Conservation (phyloP, 352 stramenopile genomes). For the Phytophthora citricola region DNA sequence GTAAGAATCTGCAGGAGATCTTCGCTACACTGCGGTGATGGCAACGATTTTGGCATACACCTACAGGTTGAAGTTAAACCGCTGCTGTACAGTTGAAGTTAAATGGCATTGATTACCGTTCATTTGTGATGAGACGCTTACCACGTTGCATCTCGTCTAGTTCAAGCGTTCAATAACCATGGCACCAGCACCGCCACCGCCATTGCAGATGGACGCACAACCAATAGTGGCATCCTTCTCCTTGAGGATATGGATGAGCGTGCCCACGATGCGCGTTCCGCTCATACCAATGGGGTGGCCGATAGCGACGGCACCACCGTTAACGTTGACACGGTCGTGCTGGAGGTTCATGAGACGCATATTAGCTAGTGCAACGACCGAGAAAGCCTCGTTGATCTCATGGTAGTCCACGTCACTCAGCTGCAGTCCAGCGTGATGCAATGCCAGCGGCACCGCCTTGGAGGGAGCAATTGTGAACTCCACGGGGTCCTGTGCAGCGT, state of each 20-base stretch:
- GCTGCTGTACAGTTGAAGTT: constrained; percentile 19
- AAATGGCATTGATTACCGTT: constrained; percentile 26
- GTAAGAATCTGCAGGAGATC: constrained; percentile 84
- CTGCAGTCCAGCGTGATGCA: constrained; percentile 91
- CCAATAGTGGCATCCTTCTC: constrained; percentile 96
- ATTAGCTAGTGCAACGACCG: constrained; percentile 96
- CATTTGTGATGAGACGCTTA: constrained; percentile 6
- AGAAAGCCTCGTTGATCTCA: constrained; percentile 99
- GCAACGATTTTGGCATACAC: constrained; percentile 12
- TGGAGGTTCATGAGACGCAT: constrained; percentile 95
- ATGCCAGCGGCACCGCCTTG: constrained; percentile 93
- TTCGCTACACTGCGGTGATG: constrained; percentile 41
- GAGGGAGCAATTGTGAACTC: constrained; percentile 98
- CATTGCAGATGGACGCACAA: constrained; percentile 98
- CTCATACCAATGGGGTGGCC: constrained; percentile 89
- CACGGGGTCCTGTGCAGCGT: constrained; percentile 90
- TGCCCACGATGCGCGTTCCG: constrained; percentile 94
- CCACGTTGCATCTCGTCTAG: constrained; percentile 32
- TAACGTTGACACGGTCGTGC: constrained; percentile 95
- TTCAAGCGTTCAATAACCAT: constrained; percentile 95
- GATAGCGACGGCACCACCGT: constrained; percentile 93
- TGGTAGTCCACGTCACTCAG: constrained; percentile 97
- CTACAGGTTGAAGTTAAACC: constrained; percentile 13
- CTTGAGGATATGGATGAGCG: constrained; percentile 95
- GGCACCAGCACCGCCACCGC: constrained; percentile 96